Base-by-base conservation (phyloP, 371 early-diverging fungal species). In the Lichtheimia hyalospora region DNA sequence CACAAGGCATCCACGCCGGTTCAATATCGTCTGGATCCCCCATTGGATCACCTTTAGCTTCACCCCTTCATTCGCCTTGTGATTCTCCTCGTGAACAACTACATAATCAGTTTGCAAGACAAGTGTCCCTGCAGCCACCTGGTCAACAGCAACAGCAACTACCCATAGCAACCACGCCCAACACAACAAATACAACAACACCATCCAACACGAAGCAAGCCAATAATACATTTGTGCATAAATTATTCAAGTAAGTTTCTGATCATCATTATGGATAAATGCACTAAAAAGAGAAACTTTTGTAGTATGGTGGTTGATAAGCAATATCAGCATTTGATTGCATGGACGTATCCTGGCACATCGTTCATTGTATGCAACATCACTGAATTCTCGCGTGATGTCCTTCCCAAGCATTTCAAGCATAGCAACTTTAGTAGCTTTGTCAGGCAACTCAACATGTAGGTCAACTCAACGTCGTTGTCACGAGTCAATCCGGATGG, bases 321-420 rank as follows among this genome's bases (percentile, higher is more conserved):
- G 55, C 79, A 82, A 58, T 85, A 87, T 66, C 87, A 89, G 67
- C 86, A 88, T 63, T 69, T 88, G 62, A 91, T 92, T 56, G 79
- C 84, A 16, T 92, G 92, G 92, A 87, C 85, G 70, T 82, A 77
- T 54, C 77, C 85, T 16, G 93, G 93, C 18, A 82, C 87, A 1
- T 89, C 92, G 24, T 95, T 96, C 66, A 80, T 92, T 49, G 94
- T 96, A 44, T 85, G 87, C 74, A 89, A 94, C 63, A 89, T 89
- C 24, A 81, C 81, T 58, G 91, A 89, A 53, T 91, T 92, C 69
- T 77, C 87, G 16, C 71, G 83, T 43, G 82, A 80, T 55, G 85
- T 92, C 4, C 71, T 94, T 39, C 88, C 90, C 25, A 81, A 81
- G 58, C 86, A 88, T 68, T 92, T 91, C 67, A 91, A 91, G 69